A percentile compares a stretch with the other conserved stretches of the same genome.
Conservation (phyloP, 2,329 filamentous ascomycete genomes). For the Penicillium sp. region DNA sequence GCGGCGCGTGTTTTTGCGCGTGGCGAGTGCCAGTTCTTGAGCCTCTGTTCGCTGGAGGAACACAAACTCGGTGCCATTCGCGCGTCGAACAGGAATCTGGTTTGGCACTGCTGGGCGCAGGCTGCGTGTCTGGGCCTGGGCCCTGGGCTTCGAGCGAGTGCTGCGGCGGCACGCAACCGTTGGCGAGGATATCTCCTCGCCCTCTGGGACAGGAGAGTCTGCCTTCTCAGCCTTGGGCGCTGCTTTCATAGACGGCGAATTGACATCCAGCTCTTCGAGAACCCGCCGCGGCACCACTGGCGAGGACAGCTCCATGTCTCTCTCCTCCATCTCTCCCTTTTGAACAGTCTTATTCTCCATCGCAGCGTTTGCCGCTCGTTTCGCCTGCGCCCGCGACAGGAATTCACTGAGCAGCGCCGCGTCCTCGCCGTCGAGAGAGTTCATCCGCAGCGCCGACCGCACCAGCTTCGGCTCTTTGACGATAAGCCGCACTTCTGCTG, state of each 20-base stretch:
- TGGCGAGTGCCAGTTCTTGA: constrained; percentile 39
- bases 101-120: constrained; percentile 29
- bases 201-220: constrained; percentile 15
- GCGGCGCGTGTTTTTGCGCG: constrained; percentile 39
- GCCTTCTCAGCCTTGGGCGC: constrained; percentile 21
- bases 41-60: constrained; percentile 39
- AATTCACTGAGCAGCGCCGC: constrained; percentile 38
- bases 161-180: constrained; percentile 33
- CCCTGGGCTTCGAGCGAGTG: constrained; percentile 27
- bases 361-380: constrained; percentile 30
- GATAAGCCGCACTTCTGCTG: constrained; percentile 22
- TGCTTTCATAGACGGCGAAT: constrained; percentile 36
- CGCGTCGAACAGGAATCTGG: constrained; percentile 39
- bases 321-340: constrained; percentile 22
- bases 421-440: constrained; percentile 37
- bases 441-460: constrained; percentile 32
- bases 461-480: constrained; percentile 30
- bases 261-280: constrained; percentile 34
- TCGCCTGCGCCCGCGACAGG: constrained; percentile 38
- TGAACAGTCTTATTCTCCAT: constrained; percentile 2
- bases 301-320: constrained; percentile 15
- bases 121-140: constrained; percentile 17
- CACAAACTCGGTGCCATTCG: constrained; percentile 44
- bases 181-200: constrained; percentile 20
- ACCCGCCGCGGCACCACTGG: constrained; percentile 32